Evolutionary conservation across 2,329 filamentous ascomycete genomes (phyloP).

Genomic region (Hypomyces rosellus): DNA sequence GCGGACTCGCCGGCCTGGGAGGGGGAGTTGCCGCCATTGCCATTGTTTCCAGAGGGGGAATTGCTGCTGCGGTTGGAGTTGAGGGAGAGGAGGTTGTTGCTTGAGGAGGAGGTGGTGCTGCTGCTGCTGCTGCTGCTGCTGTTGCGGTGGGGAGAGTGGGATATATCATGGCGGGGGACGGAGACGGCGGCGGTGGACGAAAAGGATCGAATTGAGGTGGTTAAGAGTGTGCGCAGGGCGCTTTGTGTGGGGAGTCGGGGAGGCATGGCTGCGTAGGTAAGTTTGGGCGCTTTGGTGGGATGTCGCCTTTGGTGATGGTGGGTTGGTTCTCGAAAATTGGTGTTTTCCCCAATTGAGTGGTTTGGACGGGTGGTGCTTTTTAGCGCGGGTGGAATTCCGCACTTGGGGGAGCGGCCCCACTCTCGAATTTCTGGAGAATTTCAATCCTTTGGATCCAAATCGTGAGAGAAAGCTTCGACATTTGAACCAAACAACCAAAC

Average conservation of each 20-base stretch:
- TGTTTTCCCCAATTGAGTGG: neutral
- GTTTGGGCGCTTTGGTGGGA: conserved; percentile 2
- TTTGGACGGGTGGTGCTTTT: neutral
- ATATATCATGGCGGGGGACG: conserved; percentile 18
- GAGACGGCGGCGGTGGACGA: conserved; percentile 23
- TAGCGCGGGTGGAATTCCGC: conserved; percentile 6
- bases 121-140: too few relatives aligned
- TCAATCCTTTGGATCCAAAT: neutral
- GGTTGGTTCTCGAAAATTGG: neutral
- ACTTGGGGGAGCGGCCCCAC: conserved; percentile 3
- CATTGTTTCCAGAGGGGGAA: too few relatives aligned
- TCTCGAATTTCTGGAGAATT: neutral
- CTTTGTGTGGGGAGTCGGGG: conserved; percentile 28
- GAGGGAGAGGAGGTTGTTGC: conserved; percentile 20
- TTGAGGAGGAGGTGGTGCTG: conserved; percentile 12
- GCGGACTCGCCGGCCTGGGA: conserved; percentile 22
- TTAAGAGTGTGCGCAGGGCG: conserved; percentile 16
- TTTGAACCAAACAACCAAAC: neutral
- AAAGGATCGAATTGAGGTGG: conserved; percentile 22
- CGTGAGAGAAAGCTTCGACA: neutral
- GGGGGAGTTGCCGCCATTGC: conserved; percentile 1
- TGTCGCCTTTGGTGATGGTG: neutral
- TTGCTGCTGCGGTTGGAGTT: conserved; percentile 16
- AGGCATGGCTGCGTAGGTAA: conserved; percentile 31
- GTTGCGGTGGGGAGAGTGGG: conserved; percentile 4